These are phyloP conservation scores for Cercospora sp. DNA, from an alignment of 2,329 filamentous ascomycete species.

Conservation along the genomic window DNA sequence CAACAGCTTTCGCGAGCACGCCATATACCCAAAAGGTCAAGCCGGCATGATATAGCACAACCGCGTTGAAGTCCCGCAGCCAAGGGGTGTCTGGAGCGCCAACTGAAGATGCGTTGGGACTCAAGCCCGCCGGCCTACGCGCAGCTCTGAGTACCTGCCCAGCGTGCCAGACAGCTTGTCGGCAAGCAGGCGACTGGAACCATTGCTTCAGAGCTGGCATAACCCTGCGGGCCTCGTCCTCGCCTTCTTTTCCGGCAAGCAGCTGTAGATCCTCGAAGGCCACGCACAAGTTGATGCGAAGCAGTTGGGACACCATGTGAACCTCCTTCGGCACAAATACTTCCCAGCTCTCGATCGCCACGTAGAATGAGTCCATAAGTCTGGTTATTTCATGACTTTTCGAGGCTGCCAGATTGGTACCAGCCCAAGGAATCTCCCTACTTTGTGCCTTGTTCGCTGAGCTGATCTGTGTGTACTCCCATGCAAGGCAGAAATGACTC, in stretches of 20 bases:
- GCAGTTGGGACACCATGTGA: slow-evolving; percentile 25
- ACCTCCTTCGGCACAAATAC: slow-evolving; percentile 27
- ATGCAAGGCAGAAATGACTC: slow-evolving; percentile 24
- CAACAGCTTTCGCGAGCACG: slow-evolving; percentile 21
- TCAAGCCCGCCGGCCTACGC: slow-evolving; percentile 23
- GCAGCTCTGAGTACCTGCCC: slow-evolving; percentile 27
- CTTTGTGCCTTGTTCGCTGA: slow-evolving; percentile 28
- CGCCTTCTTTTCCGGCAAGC: slow-evolving; percentile 27
- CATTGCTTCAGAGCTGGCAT: slow-evolving; percentile 26
- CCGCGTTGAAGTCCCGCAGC: slow-evolving; percentile 27
- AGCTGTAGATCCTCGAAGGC: slow-evolving; percentile 28
- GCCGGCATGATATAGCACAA: slow-evolving; percentile 26
- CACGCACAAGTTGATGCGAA: slow-evolving; percentile 28
- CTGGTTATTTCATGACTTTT: slow-evolving; percentile 22
- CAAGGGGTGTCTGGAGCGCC: slow-evolving; percentile 25
- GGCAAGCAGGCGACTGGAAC: slow-evolving; percentile 24
- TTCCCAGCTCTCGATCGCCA: slow-evolving; percentile 23
- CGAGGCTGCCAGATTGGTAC: slow-evolving; percentile 23
- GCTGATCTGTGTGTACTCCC: slow-evolving; percentile 27
- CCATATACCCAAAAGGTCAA: slow-evolving; percentile 27
- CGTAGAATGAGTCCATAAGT: slow-evolving; percentile 25
- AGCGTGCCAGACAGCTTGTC: slow-evolving; percentile 28
- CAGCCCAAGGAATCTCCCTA: slow-evolving; percentile 22
- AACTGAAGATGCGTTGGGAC: slow-evolving; percentile 22
- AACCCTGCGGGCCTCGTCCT: slow-evolving; percentile 26